Evolutionary conservation across 2,329 filamentous ascomycete species (phyloP), one percentile per base, ranked within the genome.

Genomic region (Dryadomyces sulphureus): DNA sequence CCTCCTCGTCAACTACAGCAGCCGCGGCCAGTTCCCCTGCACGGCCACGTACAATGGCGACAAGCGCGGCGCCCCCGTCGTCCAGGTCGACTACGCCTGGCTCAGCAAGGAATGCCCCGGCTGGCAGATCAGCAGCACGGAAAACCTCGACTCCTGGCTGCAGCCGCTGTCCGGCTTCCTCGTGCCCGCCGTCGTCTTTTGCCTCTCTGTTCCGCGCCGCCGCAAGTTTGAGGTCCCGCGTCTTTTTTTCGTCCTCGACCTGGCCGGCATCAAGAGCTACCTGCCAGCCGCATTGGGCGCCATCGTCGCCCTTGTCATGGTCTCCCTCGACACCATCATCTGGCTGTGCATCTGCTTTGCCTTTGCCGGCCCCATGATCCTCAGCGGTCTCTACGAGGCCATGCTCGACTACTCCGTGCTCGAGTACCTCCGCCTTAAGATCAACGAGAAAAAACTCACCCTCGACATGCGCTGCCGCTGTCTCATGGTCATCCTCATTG

Each of bases 311-410:
- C 25, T 53, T 17, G 1, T 51, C 7, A 47, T 60, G 17, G 55
- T 55, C 7, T 40, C 45, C 2, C 2, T 54, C 27, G 57, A 60
- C 42, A 58, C 56, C 3, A 30, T 59, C 7, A 30, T 56, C 17
- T 60, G 57, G 58, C 47, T 60, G 3, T 53, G 53, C 16, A 52
- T 54, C 11, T 56, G 54, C 21, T 58, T 59, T 19, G 55, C 55
- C 2, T 52, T 58, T 20, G 48, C 56, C 2, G 57, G 56, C 7
- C 57, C 57, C 19, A 60, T 59, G 55, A 54, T 59, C 17, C 16
- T 59, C 22, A 55, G 54, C 36, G 58, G 56, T 1, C 39, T 59
- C 1, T 60, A 59, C 41, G 57, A 60, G 24, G 55, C 57, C n/a
- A 45, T 54, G 34, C 48, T 60, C 14, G 58, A 60, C 44, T 55